Evolutionary conservation across 805 yeast species (phyloP).

Genomic region (Spathaspora hagerdaliae): DNA sequence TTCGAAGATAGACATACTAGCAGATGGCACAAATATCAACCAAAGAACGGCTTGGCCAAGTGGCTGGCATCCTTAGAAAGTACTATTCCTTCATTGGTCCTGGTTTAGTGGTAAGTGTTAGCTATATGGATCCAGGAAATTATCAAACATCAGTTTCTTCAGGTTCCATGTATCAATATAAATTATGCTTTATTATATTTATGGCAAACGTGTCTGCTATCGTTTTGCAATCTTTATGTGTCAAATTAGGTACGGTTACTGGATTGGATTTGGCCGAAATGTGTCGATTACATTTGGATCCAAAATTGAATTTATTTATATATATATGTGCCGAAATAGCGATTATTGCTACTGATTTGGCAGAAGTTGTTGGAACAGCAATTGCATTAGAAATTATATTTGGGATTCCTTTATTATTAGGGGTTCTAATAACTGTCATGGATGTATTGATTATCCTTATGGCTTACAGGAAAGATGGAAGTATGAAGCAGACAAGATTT

Average conservation of each 20-base stretch:
- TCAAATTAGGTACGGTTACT: constrained; percentile 83
- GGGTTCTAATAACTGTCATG: constrained; percentile 74
- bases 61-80: neutral
- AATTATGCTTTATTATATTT: constrained; percentile 66
- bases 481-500: constrained; percentile 67
- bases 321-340: constrained; percentile 80
- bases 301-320: constrained; percentile 56
- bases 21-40: neutral
- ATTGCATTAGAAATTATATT: constrained; percentile 76
- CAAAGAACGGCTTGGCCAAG: neutral
- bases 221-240: constrained; percentile 75
- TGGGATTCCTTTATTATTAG: constrained; percentile 65
- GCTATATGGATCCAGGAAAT: constrained; percentile 93
- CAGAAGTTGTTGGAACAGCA: constrained; percentile 94
- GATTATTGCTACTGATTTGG: constrained; percentile 87
- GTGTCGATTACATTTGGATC: constrained; percentile 68
- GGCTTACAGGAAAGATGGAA: constrained; percentile 73
- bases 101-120: constrained; percentile 82
- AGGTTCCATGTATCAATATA: constrained; percentile 76
- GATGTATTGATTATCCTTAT: constrained; percentile 77
- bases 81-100: constrained; percentile 67
- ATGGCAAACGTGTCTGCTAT: constrained; percentile 83
- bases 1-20: too few species aligned
- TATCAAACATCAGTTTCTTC: constrained; percentile 87
- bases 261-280: constrained; percentile 86